Base-by-base conservation (phyloP, 441 rosid species). In the Manihot esculenta region DNA sequence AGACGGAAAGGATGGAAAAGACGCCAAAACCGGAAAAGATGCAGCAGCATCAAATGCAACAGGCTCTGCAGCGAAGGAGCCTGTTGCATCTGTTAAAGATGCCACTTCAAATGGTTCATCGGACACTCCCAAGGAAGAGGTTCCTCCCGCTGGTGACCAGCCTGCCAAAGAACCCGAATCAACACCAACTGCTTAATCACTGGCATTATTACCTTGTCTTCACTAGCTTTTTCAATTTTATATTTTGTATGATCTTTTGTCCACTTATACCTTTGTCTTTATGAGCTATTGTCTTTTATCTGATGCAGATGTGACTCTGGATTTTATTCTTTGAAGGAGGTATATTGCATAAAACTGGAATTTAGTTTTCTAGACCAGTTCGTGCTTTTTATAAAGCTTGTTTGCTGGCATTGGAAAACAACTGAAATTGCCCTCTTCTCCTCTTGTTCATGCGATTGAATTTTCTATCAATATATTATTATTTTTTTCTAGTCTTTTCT, bases 1-100 rank as follows among this genome's bases (percentile, higher is more conserved):
- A 47, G 89, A 75, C 2, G 87, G 79, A 17, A 85, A 86, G 48
- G 82, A 84, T 64, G 84, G 64, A 30, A 85, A 84, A 60, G 81
- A 74, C 26, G 75, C 63, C 41, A 84, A 86, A 53, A 72, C 72
- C 0, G 81, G 70, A 60, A 79, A 76, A 42, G 79, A 72, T 21
- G 71, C 79, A 8, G 71, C 79, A 8, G 73, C 83, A 5, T 63
- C 75, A 27, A 79, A 77, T 14, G 65, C 80, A 15, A 69, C 74
- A 12, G 77, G 76, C 7, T 38, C 42, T 38, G 41, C 7, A 17
- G 54, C 2, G 7, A 81, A 59, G 24, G 80, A 80, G 30, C 33
- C 80, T 3, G 74, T 59, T 55, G n/a, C 64, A 14, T 38, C 83
- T 1, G 67, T 76, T 13, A 75, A 72, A 71, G 88, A 75, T 41